A percentile compares a stretch with the other conserved stretches of the same genome.
phyloP scores from a whole-genome alignment of 345 rosid species.

The Arabis hirsuta region DNA sequence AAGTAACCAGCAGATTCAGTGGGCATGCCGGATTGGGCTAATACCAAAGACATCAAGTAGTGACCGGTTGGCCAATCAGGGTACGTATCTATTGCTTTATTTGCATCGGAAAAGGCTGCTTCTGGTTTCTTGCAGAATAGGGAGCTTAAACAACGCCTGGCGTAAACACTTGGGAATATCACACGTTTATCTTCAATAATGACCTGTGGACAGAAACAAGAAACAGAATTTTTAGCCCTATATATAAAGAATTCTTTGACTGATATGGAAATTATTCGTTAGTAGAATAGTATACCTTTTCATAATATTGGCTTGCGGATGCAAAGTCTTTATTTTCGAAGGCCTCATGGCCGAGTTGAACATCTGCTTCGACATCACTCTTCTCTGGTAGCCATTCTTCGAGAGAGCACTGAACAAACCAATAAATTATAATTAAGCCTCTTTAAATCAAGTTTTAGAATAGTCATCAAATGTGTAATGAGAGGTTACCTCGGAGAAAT shows the following conservation, averaged over 20 bases:
- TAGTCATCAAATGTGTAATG: not conserved
- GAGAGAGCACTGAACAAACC: slow-evolving; percentile 59
- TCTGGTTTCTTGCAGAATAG: slow-evolving; percentile 74
- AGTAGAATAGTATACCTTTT: slow-evolving; percentile 56
- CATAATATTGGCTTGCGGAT: slow-evolving; percentile 79
- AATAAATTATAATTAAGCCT: slow-evolving; percentile 1
- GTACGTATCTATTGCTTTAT: not conserved
- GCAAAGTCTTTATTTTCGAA: slow-evolving; percentile 82
- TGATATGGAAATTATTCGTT: slow-evolving; percentile 7
- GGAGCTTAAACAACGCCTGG: slow-evolving; percentile 88
- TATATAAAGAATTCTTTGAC: not conserved
- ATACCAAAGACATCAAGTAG: slow-evolving; percentile 93
- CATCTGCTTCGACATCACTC: slow-evolving; percentile 73
- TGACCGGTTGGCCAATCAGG: slow-evolving; percentile 94
- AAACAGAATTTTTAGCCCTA: not conserved
- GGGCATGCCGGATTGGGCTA: slow-evolving; percentile 78
- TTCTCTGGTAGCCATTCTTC: slow-evolving; percentile 89
- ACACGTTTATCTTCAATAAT: slow-evolving; percentile 57
- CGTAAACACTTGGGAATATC: slow-evolving; percentile 81
- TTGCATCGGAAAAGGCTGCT: slow-evolving; percentile 38
- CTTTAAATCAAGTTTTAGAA: not conserved
- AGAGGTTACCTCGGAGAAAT: slow-evolving; percentile 58
- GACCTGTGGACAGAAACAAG: slow-evolving; percentile 52
- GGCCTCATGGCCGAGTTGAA: slow-evolving; percentile 80
- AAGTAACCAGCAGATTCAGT: slow-evolving; percentile 83